Percentiles rank a stretch among this genome's conserved stretches.
Conservation (phyloP, 106 monocot species). For the Platanthera guangdongensis region DNA sequence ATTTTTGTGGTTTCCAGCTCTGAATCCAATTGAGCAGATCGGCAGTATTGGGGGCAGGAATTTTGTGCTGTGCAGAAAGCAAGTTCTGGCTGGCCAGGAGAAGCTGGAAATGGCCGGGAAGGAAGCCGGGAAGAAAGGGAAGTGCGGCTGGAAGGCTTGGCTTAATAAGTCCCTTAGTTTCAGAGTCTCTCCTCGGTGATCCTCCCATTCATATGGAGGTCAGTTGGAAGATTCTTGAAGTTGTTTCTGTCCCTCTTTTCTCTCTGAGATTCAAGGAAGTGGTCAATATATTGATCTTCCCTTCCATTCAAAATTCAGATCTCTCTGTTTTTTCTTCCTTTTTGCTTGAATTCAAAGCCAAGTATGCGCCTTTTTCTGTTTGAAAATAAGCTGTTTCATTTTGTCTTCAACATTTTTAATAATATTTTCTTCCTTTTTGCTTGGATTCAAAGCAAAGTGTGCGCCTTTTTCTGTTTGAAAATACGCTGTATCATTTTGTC, state of each 20-base stretch:
- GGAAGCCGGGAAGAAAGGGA: conserved; percentile 1
- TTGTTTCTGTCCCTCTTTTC: neutral
- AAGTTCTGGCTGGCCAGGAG: neutral
- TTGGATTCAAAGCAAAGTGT: neutral
- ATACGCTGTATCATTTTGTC: neutral
- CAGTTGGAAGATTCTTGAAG: neutral
- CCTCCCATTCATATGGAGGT: neutral
- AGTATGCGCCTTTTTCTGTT: neutral
- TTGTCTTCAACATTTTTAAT: neutral
- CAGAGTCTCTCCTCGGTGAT: neutral
- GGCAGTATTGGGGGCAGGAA: conserved; percentile 13
- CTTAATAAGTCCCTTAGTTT: conserved; percentile 7
- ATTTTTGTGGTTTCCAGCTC: neutral
- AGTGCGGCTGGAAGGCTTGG: neutral
- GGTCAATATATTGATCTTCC: neutral
- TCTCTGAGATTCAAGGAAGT: neutral
- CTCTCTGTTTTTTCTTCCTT: no score
- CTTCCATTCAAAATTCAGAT: neutral
- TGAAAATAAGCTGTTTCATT: neutral
- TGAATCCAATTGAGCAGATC: conserved; percentile 6
- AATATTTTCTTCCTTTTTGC: neutral
- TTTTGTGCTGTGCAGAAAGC: conserved; percentile 24
- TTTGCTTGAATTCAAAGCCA: no score
- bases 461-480: neutral
- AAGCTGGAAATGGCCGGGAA: no score